These are phyloP conservation scores for Globisporangium spinosum DNA, from an alignment of 352 stramenopile species.

Conservation along the genomic window DNA sequence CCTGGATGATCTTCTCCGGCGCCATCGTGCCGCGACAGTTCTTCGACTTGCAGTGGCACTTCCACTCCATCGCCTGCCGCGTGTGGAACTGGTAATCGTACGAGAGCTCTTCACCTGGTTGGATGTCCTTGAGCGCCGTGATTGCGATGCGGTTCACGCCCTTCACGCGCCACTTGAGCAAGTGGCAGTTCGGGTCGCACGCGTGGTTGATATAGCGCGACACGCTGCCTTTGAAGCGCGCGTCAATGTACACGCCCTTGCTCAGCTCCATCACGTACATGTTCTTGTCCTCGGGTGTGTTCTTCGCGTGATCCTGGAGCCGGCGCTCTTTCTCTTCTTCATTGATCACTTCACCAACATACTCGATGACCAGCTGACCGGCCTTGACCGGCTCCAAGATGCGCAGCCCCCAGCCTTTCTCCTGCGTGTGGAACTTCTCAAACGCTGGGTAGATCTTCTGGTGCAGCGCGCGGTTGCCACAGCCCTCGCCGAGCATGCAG, in stretches of 20 bases:
- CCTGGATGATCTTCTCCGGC: constrained; percentile 67
- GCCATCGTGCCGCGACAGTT: constrained; percentile 87
- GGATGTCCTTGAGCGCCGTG: constrained; percentile 88
- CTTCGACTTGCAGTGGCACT: constrained; percentile 77
- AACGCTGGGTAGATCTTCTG: constrained; percentile 75
- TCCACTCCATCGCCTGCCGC: constrained; percentile 82
- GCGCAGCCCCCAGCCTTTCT: constrained; percentile 91
- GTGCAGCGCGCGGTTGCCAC: constrained; percentile 89
- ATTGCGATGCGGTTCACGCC: constrained; percentile 92
- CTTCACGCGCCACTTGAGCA: constrained; percentile 94
- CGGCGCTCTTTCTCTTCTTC: constrained; percentile 89
- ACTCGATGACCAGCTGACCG: constrained; percentile 91
- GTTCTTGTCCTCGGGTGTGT: constrained; percentile 93
- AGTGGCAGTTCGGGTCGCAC: constrained; percentile 94
- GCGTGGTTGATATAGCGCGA: constrained; percentile 98
- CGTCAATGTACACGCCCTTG: constrained; percentile 94
- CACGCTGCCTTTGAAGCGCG: constrained; percentile 89
- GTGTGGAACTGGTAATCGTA: constrained; percentile 96
- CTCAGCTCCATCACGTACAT: constrained; percentile 95
- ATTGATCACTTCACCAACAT: constrained; percentile 94
- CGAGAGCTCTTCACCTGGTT: constrained; percentile 87
- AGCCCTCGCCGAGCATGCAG: constrained; percentile 87
- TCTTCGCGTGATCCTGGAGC: constrained; percentile 74
- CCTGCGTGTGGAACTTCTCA: constrained; percentile 70
- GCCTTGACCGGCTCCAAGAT: constrained; percentile 76